Evolutionary conservation across 345 rosid species (phyloP), one percentile per base, ranked within the genome.

Genomic region (Euphorbia tirucalli): DNA sequence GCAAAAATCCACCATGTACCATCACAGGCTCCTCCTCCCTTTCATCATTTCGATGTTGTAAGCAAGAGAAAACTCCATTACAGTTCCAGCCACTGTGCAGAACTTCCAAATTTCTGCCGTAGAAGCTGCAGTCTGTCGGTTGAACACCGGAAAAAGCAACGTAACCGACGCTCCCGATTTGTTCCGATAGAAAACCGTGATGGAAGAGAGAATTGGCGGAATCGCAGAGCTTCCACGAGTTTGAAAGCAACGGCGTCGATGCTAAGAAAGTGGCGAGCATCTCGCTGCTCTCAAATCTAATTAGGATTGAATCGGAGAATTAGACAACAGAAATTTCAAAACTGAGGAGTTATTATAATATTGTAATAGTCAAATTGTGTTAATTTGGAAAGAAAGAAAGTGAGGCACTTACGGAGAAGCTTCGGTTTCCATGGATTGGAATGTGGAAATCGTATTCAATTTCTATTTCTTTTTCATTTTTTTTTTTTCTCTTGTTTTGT

Each of bases 281-380:
- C 88, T 92, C 98, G 75, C 96, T 89, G 61, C 86, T 85, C 82
- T 92, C 98, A 70, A 90, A 89, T 71, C 90, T 80, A 8, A 35
- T n/a, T n/a, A n/a, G n/a, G 7, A 35, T 3, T 35, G 4, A 35
- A 35, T 35, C 39, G 77, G 19, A 2, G 6, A 54, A 11, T 22
- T 35, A 39, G 16, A 16, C 62, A 31, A 37, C 22, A 15, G 39
- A 35, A 35, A 35, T 35, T 35, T 35, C 39, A 3, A 35, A 35
- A 35, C 7, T 7, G 7, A 35, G 39, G n/a, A 16, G 16, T 21
- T n/a, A 68, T 24, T 1, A n/a, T n/a, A 2, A 46, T 22, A 13
- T 31, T 21, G 8, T 25, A 22, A 22, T 14, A 58, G 74, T 70
- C 66, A 46, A 60, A 43, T 59, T 28, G 9, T 11, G 19, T 30